phyloP scores from a whole-genome alignment of 2,329 filamentous ascomycete species.

The Diaporthe ampelina region DNA sequence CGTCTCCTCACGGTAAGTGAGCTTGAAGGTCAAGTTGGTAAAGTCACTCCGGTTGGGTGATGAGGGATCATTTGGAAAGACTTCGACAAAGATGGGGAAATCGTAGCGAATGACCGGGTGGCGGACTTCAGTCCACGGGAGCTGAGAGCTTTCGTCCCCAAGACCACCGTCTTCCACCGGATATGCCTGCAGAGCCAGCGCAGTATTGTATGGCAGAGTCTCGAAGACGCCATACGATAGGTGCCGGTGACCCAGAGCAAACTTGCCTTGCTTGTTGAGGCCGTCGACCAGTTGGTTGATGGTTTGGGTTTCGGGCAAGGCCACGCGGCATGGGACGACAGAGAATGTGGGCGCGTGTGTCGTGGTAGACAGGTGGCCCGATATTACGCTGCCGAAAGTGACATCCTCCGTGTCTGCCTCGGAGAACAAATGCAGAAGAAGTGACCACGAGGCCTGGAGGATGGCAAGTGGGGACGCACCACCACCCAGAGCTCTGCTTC shows the following conservation, averaged over 20 bases:
- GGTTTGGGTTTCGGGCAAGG: conserved; percentile 42
- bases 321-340: conserved; percentile 51
- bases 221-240: conserved; percentile 46
- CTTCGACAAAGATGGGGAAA: conserved; percentile 43
- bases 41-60: conserved; percentile 19
- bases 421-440: conserved; percentile 51
- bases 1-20: conserved; percentile 41
- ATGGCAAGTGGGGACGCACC: conserved; percentile 50
- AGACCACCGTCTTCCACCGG: conserved; percentile 32
- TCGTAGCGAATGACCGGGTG: conserved; percentile 43
- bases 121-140: conserved; percentile 39
- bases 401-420: conserved; percentile 52
- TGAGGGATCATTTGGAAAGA: conserved; percentile 35
- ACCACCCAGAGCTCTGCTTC: conserved; percentile 45
- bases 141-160: background rate
- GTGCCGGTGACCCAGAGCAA: conserved; percentile 45
- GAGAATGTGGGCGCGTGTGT: conserved; percentile 53
- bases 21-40: conserved; percentile 37
- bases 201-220: conserved; percentile 53
- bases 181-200: conserved; percentile 52
- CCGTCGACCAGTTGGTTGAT: conserved; percentile 41
- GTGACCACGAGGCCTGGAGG: conserved; percentile 54
- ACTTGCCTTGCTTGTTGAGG: conserved; percentile 39
- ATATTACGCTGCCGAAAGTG: conserved; percentile 52
- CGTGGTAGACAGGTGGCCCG: conserved; percentile 46